Conservation (phyloP, 371 early-diverging fungal genomes). For the Mortierella sp. region DNA sequence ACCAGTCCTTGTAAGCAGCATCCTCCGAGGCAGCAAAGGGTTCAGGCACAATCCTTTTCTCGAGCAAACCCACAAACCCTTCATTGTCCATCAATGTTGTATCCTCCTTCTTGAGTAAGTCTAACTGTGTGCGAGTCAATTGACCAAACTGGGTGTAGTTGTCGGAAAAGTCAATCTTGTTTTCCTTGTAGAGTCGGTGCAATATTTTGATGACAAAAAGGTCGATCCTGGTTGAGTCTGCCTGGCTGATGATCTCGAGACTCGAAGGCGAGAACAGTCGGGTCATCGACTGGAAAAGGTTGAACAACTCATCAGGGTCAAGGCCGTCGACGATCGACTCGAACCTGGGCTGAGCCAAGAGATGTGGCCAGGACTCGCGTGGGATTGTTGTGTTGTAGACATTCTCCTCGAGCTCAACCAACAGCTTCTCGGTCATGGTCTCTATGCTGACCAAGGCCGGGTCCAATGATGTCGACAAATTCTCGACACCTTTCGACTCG, state of each 20-base stretch:
- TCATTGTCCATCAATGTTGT: slow-evolving; percentile 32
- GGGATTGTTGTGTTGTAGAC: not conserved
- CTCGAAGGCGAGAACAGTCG: slow-evolving; percentile 33
- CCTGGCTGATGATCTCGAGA: slow-evolving; percentile 40
- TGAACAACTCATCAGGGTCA: not conserved
- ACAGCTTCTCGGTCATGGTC: slow-evolving; percentile 27
- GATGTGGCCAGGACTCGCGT: slow-evolving; percentile 30
- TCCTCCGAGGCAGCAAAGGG: slow-evolving; percentile 25
- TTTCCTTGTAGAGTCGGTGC: slow-evolving; percentile 22
- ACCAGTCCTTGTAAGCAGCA: slow-evolving; percentile 31
- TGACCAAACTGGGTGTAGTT: not conserved
- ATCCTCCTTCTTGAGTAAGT: slow-evolving; percentile 23
- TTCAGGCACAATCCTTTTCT: slow-evolving; percentile 38
- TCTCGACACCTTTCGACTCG: slow-evolving; percentile 17
- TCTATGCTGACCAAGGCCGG: slow-evolving; percentile 30
- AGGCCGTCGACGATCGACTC: slow-evolving; percentile 34
- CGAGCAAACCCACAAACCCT: slow-evolving; percentile 33
- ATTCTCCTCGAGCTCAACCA: slow-evolving; percentile 20
- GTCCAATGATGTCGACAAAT: slow-evolving; percentile 33
- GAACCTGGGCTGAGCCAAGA: slow-evolving; percentile 33
- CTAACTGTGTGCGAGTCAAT: slow-evolving; percentile 37
- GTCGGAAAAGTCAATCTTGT: slow-evolving; percentile 12
- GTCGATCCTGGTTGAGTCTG: slow-evolving; percentile 37
- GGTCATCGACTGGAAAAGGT: slow-evolving; percentile 1
- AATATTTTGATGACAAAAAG: slow-evolving; percentile 33